These are phyloP conservation scores for Singerocomus rubriflavus DNA, from an alignment of 1,284 basidiomycete species.

Conservation along the genomic window DNA sequence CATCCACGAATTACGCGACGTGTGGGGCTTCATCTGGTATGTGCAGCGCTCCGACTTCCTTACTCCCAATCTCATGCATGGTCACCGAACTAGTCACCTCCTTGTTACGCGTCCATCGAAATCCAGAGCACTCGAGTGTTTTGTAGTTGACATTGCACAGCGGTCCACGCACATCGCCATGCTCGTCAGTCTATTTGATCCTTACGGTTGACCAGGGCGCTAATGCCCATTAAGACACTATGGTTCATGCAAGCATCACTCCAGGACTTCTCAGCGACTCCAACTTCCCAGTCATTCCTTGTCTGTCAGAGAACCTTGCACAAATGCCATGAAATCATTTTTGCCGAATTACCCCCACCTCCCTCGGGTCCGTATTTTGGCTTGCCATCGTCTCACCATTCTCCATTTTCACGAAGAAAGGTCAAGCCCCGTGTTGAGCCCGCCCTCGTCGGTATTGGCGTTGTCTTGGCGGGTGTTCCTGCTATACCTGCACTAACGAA, in stretches of 20 bases:
- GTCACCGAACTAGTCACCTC: conserved; percentile 63
- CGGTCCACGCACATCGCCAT: conserved; percentile 92
- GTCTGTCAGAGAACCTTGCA: conserved; percentile 93
- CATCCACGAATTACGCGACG: conserved; percentile 82
- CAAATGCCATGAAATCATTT: conserved; percentile 96
- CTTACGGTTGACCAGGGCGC: conserved; percentile 16
- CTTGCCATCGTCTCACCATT: conserved; percentile 45
- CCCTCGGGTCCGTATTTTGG: conserved; percentile 62
- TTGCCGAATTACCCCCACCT: conserved; percentile 78
- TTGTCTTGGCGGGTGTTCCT: conserved; percentile 74
- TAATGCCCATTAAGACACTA: conserved; percentile 62
- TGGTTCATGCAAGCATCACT: conserved; percentile 98
- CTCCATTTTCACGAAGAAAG: conserved; percentile 55
- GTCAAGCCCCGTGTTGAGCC: conserved; percentile 73
- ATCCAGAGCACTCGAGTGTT: conserved; percentile 88
- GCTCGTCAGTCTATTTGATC: conserved; percentile 61
- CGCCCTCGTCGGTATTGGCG: conserved; percentile 82
- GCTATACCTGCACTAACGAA: conserved; percentile 75
- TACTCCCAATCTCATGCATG: conserved; percentile 15
- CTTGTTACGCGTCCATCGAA: conserved; percentile 87
- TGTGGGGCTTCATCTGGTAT: conserved; percentile 96
- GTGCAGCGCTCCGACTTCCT: conserved; percentile 16
- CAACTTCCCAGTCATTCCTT: conserved; percentile 78
- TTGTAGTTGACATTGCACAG: conserved; percentile 83
- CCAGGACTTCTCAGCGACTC: conserved; percentile 73